phyloP scores from a whole-genome alignment of 169 alveolate genomes.

The Plasmodium inui region DNA sequence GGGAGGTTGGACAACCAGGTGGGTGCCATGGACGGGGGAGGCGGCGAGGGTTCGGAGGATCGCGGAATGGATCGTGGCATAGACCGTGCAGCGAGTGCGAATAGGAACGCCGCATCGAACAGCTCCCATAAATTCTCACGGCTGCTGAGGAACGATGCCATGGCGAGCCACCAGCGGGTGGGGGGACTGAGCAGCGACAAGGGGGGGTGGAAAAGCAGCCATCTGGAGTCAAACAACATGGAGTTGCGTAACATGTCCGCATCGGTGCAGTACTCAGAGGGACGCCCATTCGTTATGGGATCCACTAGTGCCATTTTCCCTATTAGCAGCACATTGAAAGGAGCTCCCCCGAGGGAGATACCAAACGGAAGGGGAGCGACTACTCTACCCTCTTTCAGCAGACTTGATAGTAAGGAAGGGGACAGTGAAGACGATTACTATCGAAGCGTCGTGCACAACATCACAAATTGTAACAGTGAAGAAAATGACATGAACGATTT shows the following conservation, averaged over 20 bases:
- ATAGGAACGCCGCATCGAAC: background rate
- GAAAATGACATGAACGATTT: constrained; percentile 32
- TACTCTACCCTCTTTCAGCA: background rate
- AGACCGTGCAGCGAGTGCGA: background rate
- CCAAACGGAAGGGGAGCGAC: background rate
- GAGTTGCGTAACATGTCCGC: background rate
- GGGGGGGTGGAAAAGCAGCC: background rate
- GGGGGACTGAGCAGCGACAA: background rate
- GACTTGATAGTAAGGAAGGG: constrained; percentile 7
- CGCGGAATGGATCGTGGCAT: background rate
- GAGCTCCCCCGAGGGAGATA: background rate
- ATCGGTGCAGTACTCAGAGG: background rate
- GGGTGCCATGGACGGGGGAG: background rate
- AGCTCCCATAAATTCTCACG: background rate
- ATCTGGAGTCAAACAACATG: background rate
- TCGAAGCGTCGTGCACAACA: constrained; percentile 30
- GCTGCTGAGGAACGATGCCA: constrained; percentile 10
- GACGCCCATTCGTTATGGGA: background rate
- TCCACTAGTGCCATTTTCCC: background rate
- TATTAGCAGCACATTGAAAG: background rate
- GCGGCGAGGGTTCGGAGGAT: background rate
- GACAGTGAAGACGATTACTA: constrained; percentile 29
- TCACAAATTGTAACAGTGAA: constrained; percentile 21
- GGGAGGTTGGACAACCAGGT: background rate
- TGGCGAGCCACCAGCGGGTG: background rate